Conservation (phyloP, 768 basidiomycete genomes). For the Mycena indigotica region DNA sequence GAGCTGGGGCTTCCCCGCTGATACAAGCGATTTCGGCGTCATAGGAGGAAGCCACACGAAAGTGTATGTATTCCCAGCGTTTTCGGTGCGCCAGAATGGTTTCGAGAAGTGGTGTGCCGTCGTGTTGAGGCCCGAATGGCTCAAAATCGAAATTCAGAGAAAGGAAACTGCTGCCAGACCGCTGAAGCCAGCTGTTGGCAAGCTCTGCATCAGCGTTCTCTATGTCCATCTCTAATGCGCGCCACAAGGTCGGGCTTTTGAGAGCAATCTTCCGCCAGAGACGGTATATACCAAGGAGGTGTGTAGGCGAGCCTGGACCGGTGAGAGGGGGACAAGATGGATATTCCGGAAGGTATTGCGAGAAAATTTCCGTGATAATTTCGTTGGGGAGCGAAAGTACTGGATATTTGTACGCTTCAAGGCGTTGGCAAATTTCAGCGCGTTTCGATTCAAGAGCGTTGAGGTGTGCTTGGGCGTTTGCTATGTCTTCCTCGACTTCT, state of each 20-base stretch:
- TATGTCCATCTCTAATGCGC: not conserved
- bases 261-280: not conserved
- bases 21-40: no score
- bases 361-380: conserved; percentile 5
- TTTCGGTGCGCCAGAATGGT: not conserved
- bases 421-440: not conserved
- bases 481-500: not conserved
- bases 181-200: not conserved
- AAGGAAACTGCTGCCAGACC: not conserved
- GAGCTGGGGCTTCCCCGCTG: not conserved
- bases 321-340: not conserved
- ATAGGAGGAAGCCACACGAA: not conserved
- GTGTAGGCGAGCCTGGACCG: not conserved
- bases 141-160: not conserved
- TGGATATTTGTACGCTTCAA: not conserved
- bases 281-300: not conserved
- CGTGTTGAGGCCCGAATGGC: not conserved
- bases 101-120: not conserved
- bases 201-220: not conserved
- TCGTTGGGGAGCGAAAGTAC: conserved; percentile 2
- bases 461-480: not conserved
- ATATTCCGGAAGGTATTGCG: not conserved
- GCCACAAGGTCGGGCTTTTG: not conserved
- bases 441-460: not conserved
- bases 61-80: not conserved